Percentiles rank a stretch among this genome's conserved stretches.
These are phyloP conservation scores for Acidiella bohemica DNA, from an alignment of 495 filamentous ascomycete species.

Conservation along the genomic window DNA sequence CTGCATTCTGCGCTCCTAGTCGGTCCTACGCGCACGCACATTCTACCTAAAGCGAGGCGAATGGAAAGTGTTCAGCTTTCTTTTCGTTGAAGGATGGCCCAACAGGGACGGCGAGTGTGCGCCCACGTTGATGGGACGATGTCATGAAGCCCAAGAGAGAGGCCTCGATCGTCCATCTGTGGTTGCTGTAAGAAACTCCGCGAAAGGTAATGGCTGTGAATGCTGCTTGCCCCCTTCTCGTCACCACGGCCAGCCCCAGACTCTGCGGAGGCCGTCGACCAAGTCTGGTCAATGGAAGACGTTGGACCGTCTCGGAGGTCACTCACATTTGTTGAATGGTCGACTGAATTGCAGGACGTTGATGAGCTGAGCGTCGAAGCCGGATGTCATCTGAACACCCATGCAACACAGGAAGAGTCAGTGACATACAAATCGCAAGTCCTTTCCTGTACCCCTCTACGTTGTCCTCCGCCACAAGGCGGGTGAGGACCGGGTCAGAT, in stretches of 20 bases:
- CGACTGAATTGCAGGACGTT: slow-evolving; percentile 51
- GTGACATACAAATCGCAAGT: slow-evolving; percentile 45
- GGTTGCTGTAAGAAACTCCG: slow-evolving; percentile 12
- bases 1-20: no score
- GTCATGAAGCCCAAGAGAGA: slow-evolving; percentile 15
- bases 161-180: slow-evolving; percentile 22
- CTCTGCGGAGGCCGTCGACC: no score
- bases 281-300: no score
- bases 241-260: no score
- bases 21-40: no score
- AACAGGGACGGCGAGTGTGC: slow-evolving; percentile 52
- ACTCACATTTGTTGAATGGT: slow-evolving; percentile 43
- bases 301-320: no score
- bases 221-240: no score
- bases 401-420: slow-evolving; percentile 38
- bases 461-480: slow-evolving; percentile 41
- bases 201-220: slow-evolving; percentile 23
- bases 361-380: slow-evolving; percentile 60
- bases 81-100: slow-evolving; percentile 57
- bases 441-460: slow-evolving; percentile 49
- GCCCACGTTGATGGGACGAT: slow-evolving; percentile 42
- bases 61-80: slow-evolving; percentile 50
- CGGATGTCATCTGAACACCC: slow-evolving; percentile 58
- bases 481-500: slow-evolving; percentile 37
- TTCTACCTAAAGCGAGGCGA: no score